Evolutionary conservation across 768 basidiomycete species (phyloP).

Genomic region (Omphalotus guepiniiformis): DNA sequence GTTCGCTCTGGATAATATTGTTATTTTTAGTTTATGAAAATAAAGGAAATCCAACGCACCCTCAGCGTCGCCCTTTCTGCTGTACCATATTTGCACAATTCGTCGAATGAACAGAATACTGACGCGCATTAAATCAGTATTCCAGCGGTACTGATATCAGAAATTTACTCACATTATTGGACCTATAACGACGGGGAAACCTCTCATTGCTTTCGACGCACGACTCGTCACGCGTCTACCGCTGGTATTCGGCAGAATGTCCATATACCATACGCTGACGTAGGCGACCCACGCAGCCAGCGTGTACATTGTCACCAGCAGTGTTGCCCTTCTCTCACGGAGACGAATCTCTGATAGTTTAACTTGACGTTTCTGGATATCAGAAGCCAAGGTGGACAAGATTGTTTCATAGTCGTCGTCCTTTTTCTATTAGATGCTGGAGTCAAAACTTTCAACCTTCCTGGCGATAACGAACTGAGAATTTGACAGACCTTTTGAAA

Average conservation of each 20-base stretch:
- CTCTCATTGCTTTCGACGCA: slow-evolving; percentile 42
- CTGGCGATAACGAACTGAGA: no score
- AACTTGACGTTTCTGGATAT: slow-evolving; percentile 71
- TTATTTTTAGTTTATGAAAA: not conserved
- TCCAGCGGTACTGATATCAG: not conserved
- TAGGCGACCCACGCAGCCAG: slow-evolving; percentile 71
- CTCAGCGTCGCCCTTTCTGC: slow-evolving; percentile 73
- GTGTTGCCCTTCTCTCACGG: slow-evolving; percentile 74
- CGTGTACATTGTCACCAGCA: slow-evolving; percentile 75
- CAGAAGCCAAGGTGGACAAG: slow-evolving; percentile 58
- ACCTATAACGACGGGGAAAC: slow-evolving; percentile 61
- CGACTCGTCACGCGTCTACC: slow-evolving; percentile 21
- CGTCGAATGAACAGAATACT: slow-evolving; percentile 75
- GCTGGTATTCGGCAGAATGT: slow-evolving; percentile 43
- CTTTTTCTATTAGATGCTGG: slow-evolving; percentile 44
- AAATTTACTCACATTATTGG: slow-evolving; percentile 80
- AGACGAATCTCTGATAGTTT: slow-evolving; percentile 80
- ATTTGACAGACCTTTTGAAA: no score
- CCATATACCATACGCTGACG: slow-evolving; percentile 69
- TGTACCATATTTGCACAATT: slow-evolving; percentile 83
- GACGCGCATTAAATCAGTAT: slow-evolving; percentile 4
- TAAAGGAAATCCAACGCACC: slow-evolving; percentile 40
- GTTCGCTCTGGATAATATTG: slow-evolving; percentile 58
- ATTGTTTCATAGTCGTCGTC: slow-evolving; percentile 78
- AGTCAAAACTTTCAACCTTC: no score